Conservation (phyloP, 129 eudicot genomes). For the Lactuca sativa region DNA sequence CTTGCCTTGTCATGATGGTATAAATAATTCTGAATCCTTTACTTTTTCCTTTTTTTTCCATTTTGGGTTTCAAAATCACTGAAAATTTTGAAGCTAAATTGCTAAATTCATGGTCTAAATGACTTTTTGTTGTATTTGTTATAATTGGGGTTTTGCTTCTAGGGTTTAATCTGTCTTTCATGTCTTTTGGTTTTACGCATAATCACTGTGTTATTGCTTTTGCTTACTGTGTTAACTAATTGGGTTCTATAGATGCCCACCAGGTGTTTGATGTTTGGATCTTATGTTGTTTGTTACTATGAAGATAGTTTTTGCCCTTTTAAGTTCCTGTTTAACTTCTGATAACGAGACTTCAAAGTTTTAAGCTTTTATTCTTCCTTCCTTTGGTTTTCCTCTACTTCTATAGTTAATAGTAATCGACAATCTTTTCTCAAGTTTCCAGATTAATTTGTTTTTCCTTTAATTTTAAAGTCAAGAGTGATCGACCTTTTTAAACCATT, state of each 20-base stretch:
- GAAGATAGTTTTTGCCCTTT: not conserved
- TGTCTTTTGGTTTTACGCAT: not conserved
- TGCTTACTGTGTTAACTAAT: not conserved
- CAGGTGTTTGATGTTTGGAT: conserved; percentile 20
- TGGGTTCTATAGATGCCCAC: conserved; percentile 9
- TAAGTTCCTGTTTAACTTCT: conserved; percentile 7
- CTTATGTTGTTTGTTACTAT: conserved; percentile 1
- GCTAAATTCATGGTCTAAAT: conserved; percentile 13
- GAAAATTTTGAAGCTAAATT: not conserved
- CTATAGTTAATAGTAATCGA: not conserved
- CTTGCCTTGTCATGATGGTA: conserved; percentile 62
- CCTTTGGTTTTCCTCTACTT: not conserved
- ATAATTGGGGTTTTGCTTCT: conserved; percentile 11
- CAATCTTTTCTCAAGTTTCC: not conserved
- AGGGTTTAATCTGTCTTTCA: conserved; percentile 1
- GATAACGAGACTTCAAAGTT: not conserved
- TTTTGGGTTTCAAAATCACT: not conserved
- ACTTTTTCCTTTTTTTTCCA: not conserved
- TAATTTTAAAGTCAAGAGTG: conserved; percentile 1
- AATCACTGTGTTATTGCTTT: conserved; percentile 4
- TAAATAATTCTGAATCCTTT: not conserved
- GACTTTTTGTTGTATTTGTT: conserved; percentile 4
- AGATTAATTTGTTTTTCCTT: conserved; percentile 5
- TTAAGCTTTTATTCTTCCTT: not conserved
- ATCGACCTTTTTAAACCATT: conserved; percentile 1